Evolutionary conservation across 2,329 filamentous ascomycete genomes (phyloP), one percentile per base, ranked within the genome.

Genomic region (Peltaster fructicola): DNA sequence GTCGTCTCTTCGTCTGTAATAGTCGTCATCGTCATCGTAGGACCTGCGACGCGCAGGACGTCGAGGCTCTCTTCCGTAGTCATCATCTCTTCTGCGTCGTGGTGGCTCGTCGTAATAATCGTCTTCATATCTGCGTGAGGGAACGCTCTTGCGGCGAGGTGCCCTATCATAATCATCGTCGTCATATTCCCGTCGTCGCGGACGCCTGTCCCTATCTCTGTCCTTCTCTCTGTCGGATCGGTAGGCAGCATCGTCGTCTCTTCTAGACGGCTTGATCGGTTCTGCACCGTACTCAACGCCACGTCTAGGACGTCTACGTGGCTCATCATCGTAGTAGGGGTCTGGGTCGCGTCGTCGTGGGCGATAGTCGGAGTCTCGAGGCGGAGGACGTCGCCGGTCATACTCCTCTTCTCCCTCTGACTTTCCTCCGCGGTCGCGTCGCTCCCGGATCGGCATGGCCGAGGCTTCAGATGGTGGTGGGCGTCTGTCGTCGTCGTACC

Each of bases 361-460:
- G n/a, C n/a, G n/a, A n/a, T n/a, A n/a, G n/a, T n/a, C n/a, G n/a
- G n/a, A n/a, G n/a, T n/a, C n/a, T 6, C 18, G 30, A 6, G 22
- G 30, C 11, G 26, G 33, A 5, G 31, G 33, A 20, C 27, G 26
- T 20, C 26, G 13, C 15, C 27, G 27, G 9, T 25, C 23, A 20
- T 20, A n/a, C n/a, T n/a, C n/a, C n/a, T n/a, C n/a, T n/a, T n/a
- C n/a, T n/a, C n/a, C n/a, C n/a, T n/a, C n/a, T n/a, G n/a, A n/a
- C n/a, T n/a, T n/a, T n/a, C n/a, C n/a, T n/a, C n/a, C n/a, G n/a
- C n/a, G n/a, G n/a, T n/a, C n/a, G n/a, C n/a, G n/a, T n/a, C 59
- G 68, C 1, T 63, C 58, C 0, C 48, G 60, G 3, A 41, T 43
- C 0, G 63, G 57, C 3, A 65, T 65, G 48, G 54, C 59, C 12